These are phyloP conservation scores for Populus trichocarpa DNA, from an alignment of 441 rosid species.

Conservation along the genomic window DNA sequence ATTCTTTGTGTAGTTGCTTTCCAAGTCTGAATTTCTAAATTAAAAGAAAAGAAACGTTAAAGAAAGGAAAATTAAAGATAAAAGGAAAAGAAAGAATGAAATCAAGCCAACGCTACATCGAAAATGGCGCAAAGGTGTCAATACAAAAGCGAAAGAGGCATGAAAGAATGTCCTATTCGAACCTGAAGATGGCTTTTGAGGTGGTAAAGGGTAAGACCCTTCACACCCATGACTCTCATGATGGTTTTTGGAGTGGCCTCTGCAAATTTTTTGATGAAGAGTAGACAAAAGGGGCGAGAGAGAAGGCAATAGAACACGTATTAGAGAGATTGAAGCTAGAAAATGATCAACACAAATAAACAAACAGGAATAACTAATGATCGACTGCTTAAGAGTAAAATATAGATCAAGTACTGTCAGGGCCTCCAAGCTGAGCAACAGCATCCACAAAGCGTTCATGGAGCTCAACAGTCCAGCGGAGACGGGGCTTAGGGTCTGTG, in stretches of 20 bases:
- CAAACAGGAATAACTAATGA: not conserved
- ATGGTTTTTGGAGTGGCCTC: conserved; percentile 74
- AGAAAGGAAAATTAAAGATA: conserved; percentile 4
- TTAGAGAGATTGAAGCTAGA: not conserved
- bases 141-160: conserved; percentile 27
- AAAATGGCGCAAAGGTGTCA: conserved; percentile 17
- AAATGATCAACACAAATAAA: not conserved
- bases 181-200: conserved; percentile 99
- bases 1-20: conserved; percentile 98
- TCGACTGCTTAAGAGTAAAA: not conserved
- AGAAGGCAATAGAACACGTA: not conserved
- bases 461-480: conserved; percentile 98
- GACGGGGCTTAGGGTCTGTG: conserved; percentile 99
- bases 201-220: conserved; percentile 99
- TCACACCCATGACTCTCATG: conserved; percentile 83
- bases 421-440: conserved; percentile 97
- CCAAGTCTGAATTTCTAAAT: conserved; percentile 96
- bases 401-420: conserved; percentile 58
- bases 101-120: conserved; percentile 21
- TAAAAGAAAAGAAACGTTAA: conserved; percentile 19
- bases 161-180: conserved; percentile 29
- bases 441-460: conserved; percentile 99
- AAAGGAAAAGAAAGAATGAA: conserved; percentile 13
- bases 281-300: not conserved
- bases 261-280: conserved; percentile 21